Base-by-base conservation (phyloP, 2,329 filamentous ascomycete genomes). In the Aspergillus sp. region DNA sequence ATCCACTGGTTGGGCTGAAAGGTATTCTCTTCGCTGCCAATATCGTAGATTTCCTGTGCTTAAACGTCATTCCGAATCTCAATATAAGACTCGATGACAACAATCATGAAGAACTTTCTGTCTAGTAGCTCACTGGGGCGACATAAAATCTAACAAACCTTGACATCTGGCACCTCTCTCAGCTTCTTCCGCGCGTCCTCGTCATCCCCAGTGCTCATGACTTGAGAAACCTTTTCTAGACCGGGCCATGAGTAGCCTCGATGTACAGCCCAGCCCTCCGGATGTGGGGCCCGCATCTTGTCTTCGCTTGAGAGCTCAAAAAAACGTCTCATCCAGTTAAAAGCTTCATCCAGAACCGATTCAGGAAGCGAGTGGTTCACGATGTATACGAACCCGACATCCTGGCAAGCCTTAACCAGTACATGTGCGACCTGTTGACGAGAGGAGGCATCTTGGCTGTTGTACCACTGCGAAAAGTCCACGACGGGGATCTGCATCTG, bases 181-280 rank as follows among this genome's bases (percentile, higher is more conserved):
- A 82, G 66, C 59, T 79, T 75, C 17, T 75, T 71, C 8, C 74
- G 74, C 28, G 74, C 72, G 25, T 78, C 74, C n/a, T 80, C 73
- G 32, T 82, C 76, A 6, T 77, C 71, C 30, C 66, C 74, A 2
- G 76, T 78, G 41, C 70, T 72, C 15, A 80, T 77, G 6, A 76
- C 76, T 64, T 81, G 80, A 10, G 80, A 81, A 4, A 83, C 82
- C 64, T 85, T 84, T 69, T 85, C 83, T 53, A 83, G 65, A 0
- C 83, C 83, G 0, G 82, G 81, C 77, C 81, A 82, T 1, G 82
- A 85, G 65, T 85, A 85, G n/a, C 84, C 84, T 51, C 83, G 77
- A 67, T 85, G 82, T 2, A 83, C 76, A 9, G 72, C 74, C 61
- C 79, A 80, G 8, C 82, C 82, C 9, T 77, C 72, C 3, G 81